Evolutionary conservation across 192 early-diverging fungal genomes (phyloP).

Genomic region (Pilobolus umbonatus): DNA sequence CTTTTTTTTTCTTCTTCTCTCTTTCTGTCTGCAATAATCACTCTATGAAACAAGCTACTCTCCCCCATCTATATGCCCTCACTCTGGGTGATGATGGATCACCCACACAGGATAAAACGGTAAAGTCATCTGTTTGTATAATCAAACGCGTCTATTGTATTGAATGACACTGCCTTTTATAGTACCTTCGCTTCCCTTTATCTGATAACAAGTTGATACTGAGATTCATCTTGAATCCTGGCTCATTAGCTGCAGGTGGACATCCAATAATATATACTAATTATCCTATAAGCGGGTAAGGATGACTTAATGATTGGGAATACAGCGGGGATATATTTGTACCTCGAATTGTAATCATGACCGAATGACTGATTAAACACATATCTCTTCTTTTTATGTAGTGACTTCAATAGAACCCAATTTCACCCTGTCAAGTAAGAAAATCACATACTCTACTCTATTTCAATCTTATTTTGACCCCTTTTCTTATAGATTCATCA

Average conservation of each 20-base stretch:
- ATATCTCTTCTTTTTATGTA: constrained; percentile 19
- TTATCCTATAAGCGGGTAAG: constrained; percentile 74
- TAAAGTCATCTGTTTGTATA: constrained; percentile 18
- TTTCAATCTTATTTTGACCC: constrained; percentile 2
- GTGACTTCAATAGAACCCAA: constrained; percentile 33
- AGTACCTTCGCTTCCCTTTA: constrained; percentile 78
- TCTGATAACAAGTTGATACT: constrained; percentile 62
- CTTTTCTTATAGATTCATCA: constrained; percentile 2
- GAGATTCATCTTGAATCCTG: constrained; percentile 76
- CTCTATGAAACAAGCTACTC: not conserved
- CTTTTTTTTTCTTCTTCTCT: constrained; percentile 5
- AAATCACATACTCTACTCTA: not conserved
- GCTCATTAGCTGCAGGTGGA: constrained; percentile 64
- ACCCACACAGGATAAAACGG: constrained; percentile 46
- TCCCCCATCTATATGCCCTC: constrained; percentile 37
- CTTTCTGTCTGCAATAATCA: not conserved
- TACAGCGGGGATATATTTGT: constrained; percentile 7
- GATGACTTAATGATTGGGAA: constrained; percentile 34
- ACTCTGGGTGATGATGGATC: constrained; percentile 57
- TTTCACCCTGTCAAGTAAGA: constrained; percentile 40
- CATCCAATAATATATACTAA: constrained; percentile 77
- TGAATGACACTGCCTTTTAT: not conserved
- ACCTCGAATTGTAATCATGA: no score
- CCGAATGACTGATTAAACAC: no score
- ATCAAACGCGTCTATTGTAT: not conserved